Evolutionary conservation across 768 basidiomycete genomes (phyloP), one percentile per base, ranked within the genome.

Genomic region (Porphyrellus cyaneotinctus): DNA sequence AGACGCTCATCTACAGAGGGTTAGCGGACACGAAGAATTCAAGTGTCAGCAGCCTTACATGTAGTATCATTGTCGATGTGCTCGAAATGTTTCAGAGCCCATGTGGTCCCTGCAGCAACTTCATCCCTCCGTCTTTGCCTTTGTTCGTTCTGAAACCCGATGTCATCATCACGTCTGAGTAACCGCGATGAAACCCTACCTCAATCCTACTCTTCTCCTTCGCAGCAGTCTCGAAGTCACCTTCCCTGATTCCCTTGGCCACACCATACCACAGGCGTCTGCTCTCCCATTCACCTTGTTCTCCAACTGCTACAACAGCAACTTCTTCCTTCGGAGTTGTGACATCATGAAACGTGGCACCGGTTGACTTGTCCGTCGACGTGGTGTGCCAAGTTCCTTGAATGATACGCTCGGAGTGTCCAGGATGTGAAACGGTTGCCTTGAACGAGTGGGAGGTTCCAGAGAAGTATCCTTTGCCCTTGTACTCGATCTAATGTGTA

Each of bases 371-470:
- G 51, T 74, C 68, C 64, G 83, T 84, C 58, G 82, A 83, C 4
- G 74, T 78, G 50, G 80, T 77, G 60, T 88, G 82, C 93, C 93
- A 95, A 11, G 82, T 81, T 26, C 93, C 93, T 64, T 93, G 89
- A 37, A 88, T 70, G 22, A 84, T 70, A 62, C 82, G 75, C 56
- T 67, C 63, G n/a, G 65, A 68, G 59, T 72, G 70, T 41, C 77
- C 74, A 37, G 80, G 75, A 12, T 80, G 81, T 0, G 78, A 67
- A n/a, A 92, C 68, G 1, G 77, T 77, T 11, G 95, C 92, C 70
- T 93, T 95, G 82, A 94, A 97, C 4, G 84, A 76, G 73, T 99
- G 95, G 4, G 91, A 83, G 69, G 93, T 95, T 50, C 95, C 95
- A 32, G 84, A 82, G 68, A 97, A 91, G 74, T 95, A 98, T 24